Conservation (phyloP, 139 green algal species). For the Chlamydomonas applanata region DNA sequence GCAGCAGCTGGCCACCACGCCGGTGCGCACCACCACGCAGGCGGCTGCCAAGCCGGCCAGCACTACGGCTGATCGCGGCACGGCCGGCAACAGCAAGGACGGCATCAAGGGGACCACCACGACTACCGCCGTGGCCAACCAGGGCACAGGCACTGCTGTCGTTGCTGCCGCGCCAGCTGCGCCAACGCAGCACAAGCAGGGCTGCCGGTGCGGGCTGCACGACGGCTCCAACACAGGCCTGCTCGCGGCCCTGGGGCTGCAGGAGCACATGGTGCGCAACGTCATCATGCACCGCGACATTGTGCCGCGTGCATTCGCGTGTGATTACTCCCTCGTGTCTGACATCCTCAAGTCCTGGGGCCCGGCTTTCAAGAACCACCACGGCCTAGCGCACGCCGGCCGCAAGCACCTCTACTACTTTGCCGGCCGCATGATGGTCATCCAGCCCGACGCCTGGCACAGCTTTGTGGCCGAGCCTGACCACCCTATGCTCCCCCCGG, state of each 20-base stretch:
- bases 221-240: constrained; percentile 2
- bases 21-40: background rate
- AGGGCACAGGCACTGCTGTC: background rate
- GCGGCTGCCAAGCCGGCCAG: background rate
- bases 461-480: constrained; percentile 52
- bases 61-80: background rate
- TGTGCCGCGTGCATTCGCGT: constrained; percentile 94
- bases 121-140: background rate
- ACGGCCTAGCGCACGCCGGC: constrained; percentile 50
- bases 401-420: constrained; percentile 41
- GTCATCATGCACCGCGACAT: constrained; percentile 91
- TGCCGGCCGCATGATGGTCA: constrained; percentile 61
- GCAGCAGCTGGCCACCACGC: background rate
- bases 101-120: background rate
- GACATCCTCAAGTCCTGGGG: constrained; percentile 62
- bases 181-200: background rate
- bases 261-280: constrained; percentile 61
- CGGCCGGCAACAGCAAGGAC: background rate
- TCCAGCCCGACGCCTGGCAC: constrained; percentile 80
- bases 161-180: background rate
- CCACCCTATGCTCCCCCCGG: constrained; percentile 82
- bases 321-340: constrained; percentile 90
- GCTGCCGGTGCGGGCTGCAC: background rate
- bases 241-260: constrained; percentile 35
- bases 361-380: constrained; percentile 72